Conservation (phyloP, 129 eudicot genomes). For the Oenanthe sinensis region DNA sequence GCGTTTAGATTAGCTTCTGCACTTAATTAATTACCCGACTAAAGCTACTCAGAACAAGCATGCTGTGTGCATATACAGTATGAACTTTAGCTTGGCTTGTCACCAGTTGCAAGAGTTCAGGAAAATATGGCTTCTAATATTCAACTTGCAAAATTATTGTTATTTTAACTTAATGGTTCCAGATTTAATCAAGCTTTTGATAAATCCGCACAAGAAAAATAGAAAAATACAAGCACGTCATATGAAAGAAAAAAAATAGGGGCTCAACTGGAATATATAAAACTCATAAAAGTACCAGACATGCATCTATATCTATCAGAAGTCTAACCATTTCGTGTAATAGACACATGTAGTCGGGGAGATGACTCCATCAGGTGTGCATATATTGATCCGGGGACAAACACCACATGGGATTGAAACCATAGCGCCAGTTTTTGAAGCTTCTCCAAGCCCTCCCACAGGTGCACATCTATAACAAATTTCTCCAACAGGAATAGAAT, state of each 20-base stretch:
- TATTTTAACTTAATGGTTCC: background rate
- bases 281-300: background rate
- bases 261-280: background rate
- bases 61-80: background rate
- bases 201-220: background rate
- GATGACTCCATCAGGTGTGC: slow-evolving; percentile 71
- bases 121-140: background rate
- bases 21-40: background rate
- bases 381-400: slow-evolving; percentile 70
- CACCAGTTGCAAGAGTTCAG: background rate
- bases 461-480: slow-evolving; percentile 49
- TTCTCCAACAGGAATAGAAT: slow-evolving; percentile 53
- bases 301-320: slow-evolving; percentile 22
- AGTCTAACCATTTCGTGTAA: slow-evolving; percentile 61
- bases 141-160: background rate
- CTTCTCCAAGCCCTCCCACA: slow-evolving; percentile 27
- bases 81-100: background rate
- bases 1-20: background rate
- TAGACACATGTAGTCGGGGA: slow-evolving; percentile 76
- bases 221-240: background rate
- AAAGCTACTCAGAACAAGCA: background rate
- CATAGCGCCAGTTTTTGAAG: slow-evolving; percentile 40
- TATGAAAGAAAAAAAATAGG: too few relatives aligned
- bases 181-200: background rate
- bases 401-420: slow-evolving; percentile 76